Conservation (phyloP, 257 asterid genomes). For the Forsythia suspensa region DNA sequence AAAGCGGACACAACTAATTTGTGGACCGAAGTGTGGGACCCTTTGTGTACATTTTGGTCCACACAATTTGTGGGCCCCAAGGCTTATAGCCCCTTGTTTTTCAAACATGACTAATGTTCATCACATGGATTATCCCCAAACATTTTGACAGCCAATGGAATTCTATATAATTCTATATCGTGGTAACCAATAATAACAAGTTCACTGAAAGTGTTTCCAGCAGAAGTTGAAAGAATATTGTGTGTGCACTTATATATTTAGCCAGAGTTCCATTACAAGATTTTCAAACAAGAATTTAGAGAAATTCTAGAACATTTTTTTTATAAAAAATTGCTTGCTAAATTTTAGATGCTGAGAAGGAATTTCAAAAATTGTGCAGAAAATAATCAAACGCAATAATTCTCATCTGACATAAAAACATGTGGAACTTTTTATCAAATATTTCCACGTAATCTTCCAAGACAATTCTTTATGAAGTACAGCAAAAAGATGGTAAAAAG, state of each 20-base stretch:
- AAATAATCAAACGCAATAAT: background rate
- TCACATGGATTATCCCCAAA: background rate
- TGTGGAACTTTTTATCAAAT: background rate
- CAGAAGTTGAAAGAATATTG: background rate
- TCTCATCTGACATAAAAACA: background rate
- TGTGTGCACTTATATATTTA: background rate
- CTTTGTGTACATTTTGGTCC: too few species aligned
- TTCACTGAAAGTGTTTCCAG: background rate
- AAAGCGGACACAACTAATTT: too few species aligned
- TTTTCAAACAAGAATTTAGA: background rate
- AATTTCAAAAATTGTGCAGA: background rate
- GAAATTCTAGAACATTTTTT: background rate
- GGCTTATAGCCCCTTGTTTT: too few species aligned
- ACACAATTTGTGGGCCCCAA: too few species aligned
- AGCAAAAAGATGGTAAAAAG: background rate
- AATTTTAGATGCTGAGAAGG: background rate
- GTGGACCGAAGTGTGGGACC: too few species aligned
- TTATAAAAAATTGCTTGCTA: background rate
- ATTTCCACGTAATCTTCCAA: background rate
- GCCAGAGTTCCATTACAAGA: background rate
- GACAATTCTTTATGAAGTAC: background rate
- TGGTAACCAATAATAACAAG: slow-evolving; percentile 6
- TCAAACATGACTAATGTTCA: background rate
- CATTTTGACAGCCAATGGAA: background rate
- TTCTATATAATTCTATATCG: slow-evolving; percentile 2